phyloP scores from a whole-genome alignment of 345 rosid species.

The Erodium maritimum region DNA sequence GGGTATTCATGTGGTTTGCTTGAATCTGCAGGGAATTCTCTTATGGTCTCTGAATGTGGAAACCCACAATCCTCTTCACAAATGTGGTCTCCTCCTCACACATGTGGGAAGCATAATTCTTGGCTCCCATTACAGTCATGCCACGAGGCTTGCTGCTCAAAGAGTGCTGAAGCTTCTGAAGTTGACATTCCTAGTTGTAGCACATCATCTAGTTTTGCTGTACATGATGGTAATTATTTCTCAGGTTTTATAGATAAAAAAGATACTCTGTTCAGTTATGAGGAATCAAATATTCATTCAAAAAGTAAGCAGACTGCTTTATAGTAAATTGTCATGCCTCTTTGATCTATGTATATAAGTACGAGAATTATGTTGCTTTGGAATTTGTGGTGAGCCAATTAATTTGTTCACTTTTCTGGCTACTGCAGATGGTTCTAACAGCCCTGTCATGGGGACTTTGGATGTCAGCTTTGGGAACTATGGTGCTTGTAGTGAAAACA shows the following conservation, averaged over 20 bases:
- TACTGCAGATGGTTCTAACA: constrained; percentile 30
- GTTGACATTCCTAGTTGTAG: constrained; percentile 34
- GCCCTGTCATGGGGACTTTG: constrained; percentile 13
- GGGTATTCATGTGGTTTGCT: constrained; percentile 16
- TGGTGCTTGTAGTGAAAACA: constrained; percentile 13
- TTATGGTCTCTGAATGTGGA: constrained; percentile 4
- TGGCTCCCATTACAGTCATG: constrained; percentile 13
- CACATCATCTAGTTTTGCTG: constrained; percentile 31
- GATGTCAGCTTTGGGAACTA: constrained; percentile 9
- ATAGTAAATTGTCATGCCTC: not conserved
- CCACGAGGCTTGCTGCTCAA: constrained; percentile 18
- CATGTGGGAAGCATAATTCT: constrained; percentile 32
- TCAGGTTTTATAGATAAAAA: constrained; percentile 20
- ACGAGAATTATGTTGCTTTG: not conserved
- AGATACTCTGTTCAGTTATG: constrained; percentile 13
- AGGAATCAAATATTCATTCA: constrained; percentile 15
- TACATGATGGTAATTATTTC: constrained; percentile 19
- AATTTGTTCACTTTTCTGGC: constrained; percentile 6
- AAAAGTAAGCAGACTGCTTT: constrained; percentile 21
- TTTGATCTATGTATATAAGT: not conserved
- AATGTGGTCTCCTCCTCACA: constrained; percentile 21
- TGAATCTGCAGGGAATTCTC: constrained; percentile 11
- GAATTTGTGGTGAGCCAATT: not conserved
- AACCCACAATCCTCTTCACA: constrained; percentile 16
- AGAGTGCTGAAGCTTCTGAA: constrained; percentile 25